phyloP scores from a whole-genome alignment of 176 grass and related monocot species.

The Bonia amplexicaulis region DNA sequence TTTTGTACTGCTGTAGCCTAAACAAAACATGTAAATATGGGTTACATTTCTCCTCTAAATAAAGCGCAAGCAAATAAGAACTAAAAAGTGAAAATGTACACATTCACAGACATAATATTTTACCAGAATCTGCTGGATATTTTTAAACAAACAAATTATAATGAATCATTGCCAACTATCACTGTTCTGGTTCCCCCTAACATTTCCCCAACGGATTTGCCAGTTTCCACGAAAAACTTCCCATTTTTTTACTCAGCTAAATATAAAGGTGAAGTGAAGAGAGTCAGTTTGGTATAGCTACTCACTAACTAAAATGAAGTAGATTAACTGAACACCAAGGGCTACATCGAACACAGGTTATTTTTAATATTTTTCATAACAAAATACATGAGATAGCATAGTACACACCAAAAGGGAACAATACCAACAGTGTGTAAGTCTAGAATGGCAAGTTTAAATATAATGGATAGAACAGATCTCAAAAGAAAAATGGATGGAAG shows the following conservation, averaged over 20 bases:
- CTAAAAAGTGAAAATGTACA: neutral
- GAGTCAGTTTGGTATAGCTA: neutral
- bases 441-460: neutral
- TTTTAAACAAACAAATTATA: neutral
- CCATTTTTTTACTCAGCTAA: neutral
- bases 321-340: neutral
- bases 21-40: neutral
- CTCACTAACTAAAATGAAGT: neutral
- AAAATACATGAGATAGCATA: neutral
- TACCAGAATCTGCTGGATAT: neutral
- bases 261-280: neutral
- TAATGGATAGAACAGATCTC: neutral
- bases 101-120: neutral
- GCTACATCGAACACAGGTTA: neutral
- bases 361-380: neutral
- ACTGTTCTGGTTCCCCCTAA: neutral
- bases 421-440: neutral
- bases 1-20: conserved; percentile 90
- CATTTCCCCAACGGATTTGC: neutral
- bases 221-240: neutral
- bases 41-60: conserved; percentile 15
- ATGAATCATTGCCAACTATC: neutral
- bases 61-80: neutral
- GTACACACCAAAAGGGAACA: neutral
- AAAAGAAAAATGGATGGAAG: neutral